Evolutionary conservation across 805 yeast genomes (phyloP), one percentile per base, ranked within the genome.

Genomic region (Saturnispora silvae): DNA sequence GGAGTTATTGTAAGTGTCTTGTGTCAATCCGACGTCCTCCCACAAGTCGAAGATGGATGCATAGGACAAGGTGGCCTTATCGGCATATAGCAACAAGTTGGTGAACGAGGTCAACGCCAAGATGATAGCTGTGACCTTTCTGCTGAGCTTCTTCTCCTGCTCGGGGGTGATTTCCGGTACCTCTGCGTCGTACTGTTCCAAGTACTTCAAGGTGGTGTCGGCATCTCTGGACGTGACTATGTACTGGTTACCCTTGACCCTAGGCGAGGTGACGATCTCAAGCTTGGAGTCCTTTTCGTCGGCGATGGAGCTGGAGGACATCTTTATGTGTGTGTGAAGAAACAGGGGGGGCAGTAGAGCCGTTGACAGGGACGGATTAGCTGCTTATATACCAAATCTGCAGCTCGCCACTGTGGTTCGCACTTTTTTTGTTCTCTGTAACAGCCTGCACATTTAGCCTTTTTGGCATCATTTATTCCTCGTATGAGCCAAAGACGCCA

Each of bases 31-130:
- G 10, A 69, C 66, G 40, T 65, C 73, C 13, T 59, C 61, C 48
- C 57, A 67, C 18, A 72, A 53, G 0, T 67, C 74, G 35, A 70
- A 57, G 34, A 70, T 59, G 1, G 73, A 58, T 13, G 69, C 62
- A 45, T 68, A 72, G 0, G 71, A 62, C 31, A 70, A 45, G 3
- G 74, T 64, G 3, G 70, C 71, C 45, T 72, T 72, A 50, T 72
- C 77, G 50, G 69, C 62, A 46, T 65, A 70, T 37, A 69, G 51
- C n/a, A 65, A 44, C 40, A 64, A 45, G 49, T 67, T 62, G 19
- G 68, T 60, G 13, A 62, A 31, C 37, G 63, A 58, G 2, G 61
- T 57, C 20, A 65, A 48, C 0, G 64, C 52, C 17, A 50, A 23
- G 20, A 67, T 54, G 4, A 63, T 58, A 25, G 58, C 48, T 53